phyloP scores from a whole-genome alignment of 306 rosid genomes.

The Trichosanthes cucumerina region DNA sequence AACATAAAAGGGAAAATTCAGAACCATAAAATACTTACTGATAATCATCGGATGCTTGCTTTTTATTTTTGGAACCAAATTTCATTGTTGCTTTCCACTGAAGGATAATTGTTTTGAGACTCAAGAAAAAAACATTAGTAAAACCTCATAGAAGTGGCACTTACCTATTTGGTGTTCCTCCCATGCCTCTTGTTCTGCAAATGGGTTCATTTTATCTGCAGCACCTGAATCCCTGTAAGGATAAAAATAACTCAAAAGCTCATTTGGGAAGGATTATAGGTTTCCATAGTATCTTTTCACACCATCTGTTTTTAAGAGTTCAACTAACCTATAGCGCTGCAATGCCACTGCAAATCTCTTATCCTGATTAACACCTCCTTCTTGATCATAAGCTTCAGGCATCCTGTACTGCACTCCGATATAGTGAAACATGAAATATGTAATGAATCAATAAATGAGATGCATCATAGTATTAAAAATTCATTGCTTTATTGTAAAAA shows the following conservation, averaged over 20 bases:
- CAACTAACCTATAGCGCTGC: slow-evolving; percentile 48
- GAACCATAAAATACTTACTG: slow-evolving; percentile 47
- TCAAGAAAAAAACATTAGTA: not conserved
- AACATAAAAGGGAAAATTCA: not conserved
- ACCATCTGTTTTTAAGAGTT: not conserved
- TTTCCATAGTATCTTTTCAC: not conserved
- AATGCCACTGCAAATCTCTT: slow-evolving; percentile 74
- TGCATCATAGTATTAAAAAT: not conserved
- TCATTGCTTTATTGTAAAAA: not conserved
- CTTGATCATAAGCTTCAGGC: slow-evolving; percentile 90
- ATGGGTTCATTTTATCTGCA: slow-evolving; percentile 83
- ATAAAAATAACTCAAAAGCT: not conserved
- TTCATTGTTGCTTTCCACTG: slow-evolving; percentile 78
- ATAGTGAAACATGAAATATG: slow-evolving; percentile 11
- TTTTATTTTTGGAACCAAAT: slow-evolving; percentile 79
- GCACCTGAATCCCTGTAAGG: slow-evolving; percentile 47
- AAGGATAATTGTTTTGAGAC: slow-evolving; percentile 19
- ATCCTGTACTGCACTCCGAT: slow-evolving; percentile 69
- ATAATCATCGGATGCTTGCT: slow-evolving; percentile 60
- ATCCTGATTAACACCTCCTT: slow-evolving; percentile 76
- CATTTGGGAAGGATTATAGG: not conserved
- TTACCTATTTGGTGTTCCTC: slow-evolving; percentile 91
- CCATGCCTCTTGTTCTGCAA: slow-evolving; percentile 98
- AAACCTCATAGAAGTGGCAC: not conserved
- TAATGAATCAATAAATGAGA: slow-evolving; percentile 1